These are phyloP conservation scores for Taxillus chinensis DNA, from an alignment of 164 flowering plant species.

Conservation along the genomic window DNA sequence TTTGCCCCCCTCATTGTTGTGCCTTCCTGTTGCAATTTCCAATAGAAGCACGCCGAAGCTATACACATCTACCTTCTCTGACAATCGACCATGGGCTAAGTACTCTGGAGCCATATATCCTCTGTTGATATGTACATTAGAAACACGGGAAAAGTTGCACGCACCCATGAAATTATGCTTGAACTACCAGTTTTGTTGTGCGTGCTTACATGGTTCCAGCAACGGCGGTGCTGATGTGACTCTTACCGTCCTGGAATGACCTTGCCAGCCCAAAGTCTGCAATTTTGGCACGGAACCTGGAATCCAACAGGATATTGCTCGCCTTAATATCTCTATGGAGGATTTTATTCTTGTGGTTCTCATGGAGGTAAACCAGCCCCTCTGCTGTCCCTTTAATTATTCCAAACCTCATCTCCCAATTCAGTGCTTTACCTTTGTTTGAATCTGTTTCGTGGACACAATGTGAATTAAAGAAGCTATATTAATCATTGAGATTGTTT, in stretches of 20 bases:
- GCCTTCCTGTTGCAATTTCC: background rate
- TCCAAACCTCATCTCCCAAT: background rate
- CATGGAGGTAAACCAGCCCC: background rate
- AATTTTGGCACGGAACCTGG: background rate
- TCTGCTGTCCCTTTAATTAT: background rate
- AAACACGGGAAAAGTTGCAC: background rate
- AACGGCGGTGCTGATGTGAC: background rate
- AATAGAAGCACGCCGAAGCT: slow-evolving; percentile 1
- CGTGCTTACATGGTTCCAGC: background rate
- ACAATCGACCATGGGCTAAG: slow-evolving; percentile 1
- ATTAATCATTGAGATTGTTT: too few species aligned
- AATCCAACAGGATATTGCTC: background rate
- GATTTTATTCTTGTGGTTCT: background rate
- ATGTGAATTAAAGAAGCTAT: too few species aligned
- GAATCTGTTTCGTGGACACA: background rate
- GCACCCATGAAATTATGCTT: too few species aligned
- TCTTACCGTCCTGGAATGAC: background rate
- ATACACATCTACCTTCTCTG: slow-evolving; percentile 7
- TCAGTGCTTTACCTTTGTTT: background rate
- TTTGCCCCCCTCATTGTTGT: background rate
- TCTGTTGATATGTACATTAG: slow-evolving; percentile 6
- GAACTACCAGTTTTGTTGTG: background rate
- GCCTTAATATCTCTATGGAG: background rate
- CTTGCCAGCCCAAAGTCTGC: background rate
- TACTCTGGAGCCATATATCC: slow-evolving; percentile 12